Percentiles rank a stretch among this genome's conserved stretches.
phyloP scores from a whole-genome alignment of 2,329 filamentous ascomycete species.

The Epichloe glyceriae region DNA sequence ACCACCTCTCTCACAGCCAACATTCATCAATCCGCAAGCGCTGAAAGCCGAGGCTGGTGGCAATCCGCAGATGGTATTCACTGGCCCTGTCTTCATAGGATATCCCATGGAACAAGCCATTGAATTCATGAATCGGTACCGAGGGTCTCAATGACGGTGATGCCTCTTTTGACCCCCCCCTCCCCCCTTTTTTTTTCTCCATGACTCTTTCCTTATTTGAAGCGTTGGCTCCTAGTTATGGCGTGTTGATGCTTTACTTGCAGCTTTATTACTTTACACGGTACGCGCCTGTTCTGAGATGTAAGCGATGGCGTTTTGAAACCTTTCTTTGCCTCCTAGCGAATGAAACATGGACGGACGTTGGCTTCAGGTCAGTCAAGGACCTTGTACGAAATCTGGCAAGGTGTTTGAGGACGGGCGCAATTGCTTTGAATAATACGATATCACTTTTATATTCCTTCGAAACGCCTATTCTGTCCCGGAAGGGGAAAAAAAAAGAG shows the following conservation, averaged over 20 bases:
- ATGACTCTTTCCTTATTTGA: not conserved
- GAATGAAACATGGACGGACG: not conserved
- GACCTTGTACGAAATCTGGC: not conserved
- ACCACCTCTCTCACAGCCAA: constrained; percentile 24
- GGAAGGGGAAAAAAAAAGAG: not conserved
- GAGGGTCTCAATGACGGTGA: constrained; percentile 14
- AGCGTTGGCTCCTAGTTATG: not conserved
- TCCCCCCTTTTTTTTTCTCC: not conserved
- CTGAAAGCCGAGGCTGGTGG: constrained; percentile 17
- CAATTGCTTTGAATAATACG: not conserved
- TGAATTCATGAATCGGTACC: constrained; percentile 53
- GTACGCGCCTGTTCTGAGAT: constrained; percentile 6
- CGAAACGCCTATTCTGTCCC: no score
- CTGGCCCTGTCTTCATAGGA: constrained; percentile 86
- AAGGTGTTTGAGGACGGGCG: not conserved
- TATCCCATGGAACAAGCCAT: constrained; percentile 78
- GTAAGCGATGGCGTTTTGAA: constrained; percentile 3
- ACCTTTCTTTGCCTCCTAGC: not conserved
- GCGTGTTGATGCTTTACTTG: constrained; percentile 1
- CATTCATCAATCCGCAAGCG: constrained; percentile 37
- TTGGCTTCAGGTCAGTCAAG: not conserved
- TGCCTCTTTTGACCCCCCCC: not conserved
- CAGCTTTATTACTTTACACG: constrained; percentile 1
- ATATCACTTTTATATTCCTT: no score
- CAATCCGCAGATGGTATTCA: constrained; percentile 67